phyloP scores from a whole-genome alignment of 306 rosid species.

The Medicago lupulina region DNA sequence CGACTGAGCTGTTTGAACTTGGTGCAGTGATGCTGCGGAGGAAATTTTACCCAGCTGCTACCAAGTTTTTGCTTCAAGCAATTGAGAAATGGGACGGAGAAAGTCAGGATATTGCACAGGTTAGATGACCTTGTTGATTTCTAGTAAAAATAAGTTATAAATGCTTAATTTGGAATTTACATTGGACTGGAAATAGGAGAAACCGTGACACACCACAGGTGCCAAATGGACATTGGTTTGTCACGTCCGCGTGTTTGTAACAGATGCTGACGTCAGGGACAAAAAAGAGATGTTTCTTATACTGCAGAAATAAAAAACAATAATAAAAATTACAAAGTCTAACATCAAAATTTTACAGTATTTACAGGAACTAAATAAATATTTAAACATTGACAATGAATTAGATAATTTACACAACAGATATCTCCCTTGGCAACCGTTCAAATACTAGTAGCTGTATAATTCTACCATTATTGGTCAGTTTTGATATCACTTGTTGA shows the following conservation, averaged over 20 bases:
- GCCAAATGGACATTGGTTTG: neutral
- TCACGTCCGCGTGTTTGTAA: neutral
- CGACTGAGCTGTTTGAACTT: constrained; percentile 91
- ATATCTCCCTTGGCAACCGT: too few species aligned
- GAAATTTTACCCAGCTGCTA: constrained; percentile 94
- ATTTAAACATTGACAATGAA: too few species aligned
- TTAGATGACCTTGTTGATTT: constrained; percentile 45
- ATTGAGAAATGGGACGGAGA: constrained; percentile 98
- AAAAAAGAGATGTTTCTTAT: neutral
- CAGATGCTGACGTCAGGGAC: neutral
- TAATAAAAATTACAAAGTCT: too few species aligned
- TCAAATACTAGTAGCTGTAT: neutral
- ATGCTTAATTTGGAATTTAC: constrained; percentile 1
- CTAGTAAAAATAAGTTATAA: neutral
- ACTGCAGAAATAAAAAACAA: neutral
- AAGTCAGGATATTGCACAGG: constrained; percentile 94
- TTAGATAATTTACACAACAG: too few species aligned
- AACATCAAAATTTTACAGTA: too few species aligned
- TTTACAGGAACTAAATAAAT: too few species aligned
- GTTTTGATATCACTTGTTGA: constrained; percentile 22
- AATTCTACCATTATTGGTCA: neutral
- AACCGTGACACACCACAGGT: neutral
- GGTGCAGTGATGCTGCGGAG: constrained; percentile 99
- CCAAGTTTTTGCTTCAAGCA: constrained; percentile 86
- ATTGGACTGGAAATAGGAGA: constrained; percentile 14